Evolutionary conservation across 192 early-diverging fungal species (phyloP), one percentile per base, ranked within the genome.

Genomic region (Coemansia aciculifera): DNA sequence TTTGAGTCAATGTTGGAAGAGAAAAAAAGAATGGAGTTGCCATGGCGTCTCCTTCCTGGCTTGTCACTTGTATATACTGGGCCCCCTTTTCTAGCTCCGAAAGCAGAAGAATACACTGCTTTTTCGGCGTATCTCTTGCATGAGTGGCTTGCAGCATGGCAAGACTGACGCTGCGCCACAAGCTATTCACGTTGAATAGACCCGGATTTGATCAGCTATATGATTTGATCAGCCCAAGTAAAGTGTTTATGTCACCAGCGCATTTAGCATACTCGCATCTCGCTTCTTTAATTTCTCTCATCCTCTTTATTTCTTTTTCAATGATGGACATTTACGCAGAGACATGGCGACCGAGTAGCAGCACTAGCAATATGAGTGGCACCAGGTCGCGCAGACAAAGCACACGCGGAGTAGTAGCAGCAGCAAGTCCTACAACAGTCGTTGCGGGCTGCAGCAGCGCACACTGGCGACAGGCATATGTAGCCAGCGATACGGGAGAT

Each of bases 371-470:
- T 64, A 48, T 48, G 46, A 64, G 40, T 0, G 66, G 46, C 32
- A 75, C 64, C 38, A 71, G 70, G 62, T 81, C 79, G 59, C 73
- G 79, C 56, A 56, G 79, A 60, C 79, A 81, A 66, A 81, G 79
- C 56, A 44, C 75, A 51, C 74, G 75, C 9, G 19, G 8, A 48
- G 46, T 76, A 73, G 15, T 6, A 24, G 19, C 29, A 11, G 9
- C 43, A 12, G 71, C 64, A 11, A 57, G 19, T 36, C 29, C 59
- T 42, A 11, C 68, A 73, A 48, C 62, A 71, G 5, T 10, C 6
- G 8, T n/a, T 11, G 29, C 11, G 4, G 52, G 42, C 39, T 65
- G 72, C 51, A 61, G 65, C 49, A 43, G 12, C 24, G 43, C 19
- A 71, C 71, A 31, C 9, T 82, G 79, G 79, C 74, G 79, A 24